These are phyloP conservation scores for Teratosphaeria epicoccoides DNA, from an alignment of 2,329 filamentous ascomycete genomes.

Conservation along the genomic window DNA sequence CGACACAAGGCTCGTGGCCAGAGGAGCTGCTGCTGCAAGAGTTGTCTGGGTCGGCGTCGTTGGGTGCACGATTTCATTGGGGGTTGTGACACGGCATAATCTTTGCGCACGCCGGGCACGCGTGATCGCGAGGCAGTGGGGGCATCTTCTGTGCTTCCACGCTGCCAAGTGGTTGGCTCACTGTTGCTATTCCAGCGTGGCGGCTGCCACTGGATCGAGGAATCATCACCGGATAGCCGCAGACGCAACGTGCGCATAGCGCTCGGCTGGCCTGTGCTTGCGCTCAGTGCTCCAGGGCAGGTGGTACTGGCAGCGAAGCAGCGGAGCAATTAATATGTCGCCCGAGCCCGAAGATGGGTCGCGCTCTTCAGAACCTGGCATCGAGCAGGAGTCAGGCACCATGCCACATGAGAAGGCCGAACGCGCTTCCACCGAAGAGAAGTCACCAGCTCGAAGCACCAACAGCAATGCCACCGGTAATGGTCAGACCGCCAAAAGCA, in stretches of 20 bases:
- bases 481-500: constrained; percentile 24
- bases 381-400: constrained; percentile 29
- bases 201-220: constrained; percentile 9
- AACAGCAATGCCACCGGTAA: constrained; percentile 27
- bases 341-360: constrained; percentile 39
- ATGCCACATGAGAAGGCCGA: constrained; percentile 36
- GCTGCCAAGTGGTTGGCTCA: constrained; percentile 3
- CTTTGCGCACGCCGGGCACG: constrained; percentile 5
- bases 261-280: constrained; percentile 25
- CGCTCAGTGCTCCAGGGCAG: constrained; percentile 22
- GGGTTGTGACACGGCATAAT: constrained; percentile 7
- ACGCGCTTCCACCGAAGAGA: constrained; percentile 29
- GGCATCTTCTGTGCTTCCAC: constrained; percentile 4
- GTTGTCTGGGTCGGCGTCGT: constrained; percentile 8
- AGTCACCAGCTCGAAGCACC: constrained; percentile 24
- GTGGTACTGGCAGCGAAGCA: constrained; percentile 12
- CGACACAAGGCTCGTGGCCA: not conserved
- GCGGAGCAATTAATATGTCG: constrained; percentile 36
- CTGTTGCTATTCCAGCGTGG: constrained; percentile 11
- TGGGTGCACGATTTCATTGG: constrained; percentile 4
- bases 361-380: constrained; percentile 37
- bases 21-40: constrained; percentile 4
- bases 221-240: constrained; percentile 30
- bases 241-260: constrained; percentile 32
- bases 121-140: constrained; percentile 5